Conservation (phyloP, 208 protist species). For the Blechomonas ayalai region DNA sequence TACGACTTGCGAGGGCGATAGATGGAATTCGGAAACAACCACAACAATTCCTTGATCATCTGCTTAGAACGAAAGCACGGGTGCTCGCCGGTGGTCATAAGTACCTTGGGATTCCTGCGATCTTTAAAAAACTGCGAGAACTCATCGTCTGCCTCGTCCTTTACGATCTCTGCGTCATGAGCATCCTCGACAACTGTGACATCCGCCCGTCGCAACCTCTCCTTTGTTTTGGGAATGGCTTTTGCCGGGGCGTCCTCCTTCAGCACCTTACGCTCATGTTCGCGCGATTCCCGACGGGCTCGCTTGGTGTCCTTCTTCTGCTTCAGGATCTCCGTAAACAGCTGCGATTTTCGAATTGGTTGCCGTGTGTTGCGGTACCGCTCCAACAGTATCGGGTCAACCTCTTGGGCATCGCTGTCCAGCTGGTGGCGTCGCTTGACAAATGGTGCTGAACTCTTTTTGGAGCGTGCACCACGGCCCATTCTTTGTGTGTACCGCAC, state of each 20-base stretch:
- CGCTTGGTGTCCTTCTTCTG: constrained; percentile 89
- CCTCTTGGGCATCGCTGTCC: constrained; percentile 36
- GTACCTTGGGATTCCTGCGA: constrained; percentile 60
- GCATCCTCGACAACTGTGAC: constrained; percentile 66
- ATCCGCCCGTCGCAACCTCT: constrained; percentile 66
- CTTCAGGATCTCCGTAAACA: constrained; percentile 79
- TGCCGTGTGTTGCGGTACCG: constrained; percentile 80
- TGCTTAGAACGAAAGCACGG: constrained; percentile 78
- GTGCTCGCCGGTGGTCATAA: constrained; percentile 87
- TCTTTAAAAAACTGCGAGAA: constrained; percentile 73
- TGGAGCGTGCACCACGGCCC: constrained; percentile 75
- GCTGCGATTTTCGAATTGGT: constrained; percentile 74
- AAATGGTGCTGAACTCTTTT: constrained; percentile 29
- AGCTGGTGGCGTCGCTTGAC: constrained; percentile 31
- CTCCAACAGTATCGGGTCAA: constrained; percentile 72
- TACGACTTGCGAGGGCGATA: constrained; percentile 86
- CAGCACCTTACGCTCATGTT: constrained; percentile 61
- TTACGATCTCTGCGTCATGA: constrained; percentile 66
- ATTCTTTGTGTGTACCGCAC: constrained; percentile 18
- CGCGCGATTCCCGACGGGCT: constrained; percentile 64
- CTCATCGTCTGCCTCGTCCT: constrained; percentile 87
- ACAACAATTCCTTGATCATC: constrained; percentile 86
- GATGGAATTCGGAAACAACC: constrained; percentile 82
- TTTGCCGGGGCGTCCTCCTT: constrained; percentile 74
- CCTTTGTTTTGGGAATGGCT: constrained; percentile 83